A percentile compares a stretch with the other conserved stretches of the same genome.
These are phyloP conservation scores for Polygonum maritimum DNA, from an alignment of 148 eudicot species.

Conservation along the genomic window DNA sequence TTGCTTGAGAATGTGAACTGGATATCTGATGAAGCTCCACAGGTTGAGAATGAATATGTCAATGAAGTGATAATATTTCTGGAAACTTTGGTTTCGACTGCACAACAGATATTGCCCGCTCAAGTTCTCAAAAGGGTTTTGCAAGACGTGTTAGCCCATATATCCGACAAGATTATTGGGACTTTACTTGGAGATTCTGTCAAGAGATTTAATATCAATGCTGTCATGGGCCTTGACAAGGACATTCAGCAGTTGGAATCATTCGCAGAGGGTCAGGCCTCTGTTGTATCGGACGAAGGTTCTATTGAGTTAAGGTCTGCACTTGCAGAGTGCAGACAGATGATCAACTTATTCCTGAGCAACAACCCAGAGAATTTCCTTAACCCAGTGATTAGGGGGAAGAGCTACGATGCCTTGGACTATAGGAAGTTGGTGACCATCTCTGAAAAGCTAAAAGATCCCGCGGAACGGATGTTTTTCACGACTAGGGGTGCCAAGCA, in stretches of 20 bases:
- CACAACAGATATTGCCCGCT: conserved; percentile 83
- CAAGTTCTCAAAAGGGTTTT: conserved; percentile 75
- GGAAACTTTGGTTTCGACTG: conserved; percentile 89
- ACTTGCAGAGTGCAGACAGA: conserved; percentile 71
- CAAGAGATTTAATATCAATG: conserved; percentile 67
- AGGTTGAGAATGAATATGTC: conserved; percentile 79
- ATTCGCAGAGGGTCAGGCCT: conserved; percentile 69
- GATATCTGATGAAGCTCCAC: conserved; percentile 81
- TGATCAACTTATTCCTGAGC: conserved; percentile 77
- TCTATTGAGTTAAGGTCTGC: conserved; percentile 55
- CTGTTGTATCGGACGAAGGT: conserved; percentile 62
- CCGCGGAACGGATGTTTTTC: conserved; percentile 74
- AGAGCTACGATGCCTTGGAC: conserved; percentile 78
- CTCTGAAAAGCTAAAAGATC: conserved; percentile 84
- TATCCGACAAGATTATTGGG: conserved; percentile 72
- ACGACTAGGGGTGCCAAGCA: conserved; percentile 67
- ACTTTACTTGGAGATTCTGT: conserved; percentile 74
- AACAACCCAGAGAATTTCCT: conserved; percentile 84
- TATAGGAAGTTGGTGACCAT: conserved; percentile 74
- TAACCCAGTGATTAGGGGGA: conserved; percentile 87
- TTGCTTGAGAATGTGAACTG: conserved; percentile 89
- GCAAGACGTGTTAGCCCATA: conserved; percentile 73
- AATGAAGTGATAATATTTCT: conserved; percentile 89
- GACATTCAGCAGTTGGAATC: conserved; percentile 70
- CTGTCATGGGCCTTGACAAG: conserved; percentile 73